Percentiles rank a stretch among this genome's conserved stretches.
Conservation (phyloP, 2,329 filamentous ascomycete species). For the Xenosphaeropsis pyriputrescens region DNA sequence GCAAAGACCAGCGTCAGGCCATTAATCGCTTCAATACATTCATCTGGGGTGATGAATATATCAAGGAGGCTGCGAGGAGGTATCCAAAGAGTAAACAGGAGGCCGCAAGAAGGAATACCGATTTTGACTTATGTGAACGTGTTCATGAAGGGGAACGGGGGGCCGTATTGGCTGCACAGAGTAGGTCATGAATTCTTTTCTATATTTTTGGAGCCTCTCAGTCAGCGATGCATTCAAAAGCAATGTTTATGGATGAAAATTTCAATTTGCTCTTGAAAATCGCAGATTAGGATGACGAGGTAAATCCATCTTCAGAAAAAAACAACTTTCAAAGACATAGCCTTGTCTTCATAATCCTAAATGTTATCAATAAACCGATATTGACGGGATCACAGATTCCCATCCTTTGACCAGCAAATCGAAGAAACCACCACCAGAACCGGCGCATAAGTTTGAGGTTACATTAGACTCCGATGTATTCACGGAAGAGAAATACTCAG, state of each 20-base stretch:
- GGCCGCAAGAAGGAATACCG: conserved; percentile 44
- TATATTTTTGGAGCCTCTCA: too few species aligned
- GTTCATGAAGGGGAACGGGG: conserved; percentile 54
- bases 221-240: too few species aligned
- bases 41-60: conserved; percentile 54
- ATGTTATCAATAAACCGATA: too few species aligned
- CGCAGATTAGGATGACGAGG: too few species aligned
- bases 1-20: conserved; percentile 59
- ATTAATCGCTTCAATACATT: conserved; percentile 64
- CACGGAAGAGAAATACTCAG: conserved; percentile 58
- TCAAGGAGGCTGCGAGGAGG: conserved; percentile 44
- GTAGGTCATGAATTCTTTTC: not conserved
- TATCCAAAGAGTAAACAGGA: conserved; percentile 55
- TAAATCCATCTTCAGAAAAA: too few species aligned
- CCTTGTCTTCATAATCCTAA: too few species aligned
- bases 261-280: too few species aligned
- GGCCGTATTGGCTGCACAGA: conserved; percentile 20
- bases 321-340: too few species aligned
- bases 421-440: conserved; percentile 38
- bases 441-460: conserved; percentile 53
- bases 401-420: conserved; percentile 1
- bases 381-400: not conserved
- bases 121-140: conserved; percentile 51
- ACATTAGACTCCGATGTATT: conserved; percentile 57
- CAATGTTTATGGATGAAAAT: too few species aligned